Percentiles rank a stretch among this genome's conserved stretches.
These are phyloP conservation scores for Cucurbita maxima DNA, from an alignment of 306 rosid genomes.

Conservation along the genomic window DNA sequence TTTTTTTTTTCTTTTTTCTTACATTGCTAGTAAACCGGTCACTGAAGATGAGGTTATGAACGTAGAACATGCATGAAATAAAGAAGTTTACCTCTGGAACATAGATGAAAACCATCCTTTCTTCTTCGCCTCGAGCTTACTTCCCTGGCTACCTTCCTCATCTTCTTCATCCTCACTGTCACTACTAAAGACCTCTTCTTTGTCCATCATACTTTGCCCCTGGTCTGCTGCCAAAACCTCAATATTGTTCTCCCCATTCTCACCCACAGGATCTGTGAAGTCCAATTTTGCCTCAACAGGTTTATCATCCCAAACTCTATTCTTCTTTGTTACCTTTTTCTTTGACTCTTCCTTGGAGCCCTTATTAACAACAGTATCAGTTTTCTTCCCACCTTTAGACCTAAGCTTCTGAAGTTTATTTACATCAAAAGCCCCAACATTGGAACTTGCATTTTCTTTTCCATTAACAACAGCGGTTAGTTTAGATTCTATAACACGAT, in stretches of 20 bases:
- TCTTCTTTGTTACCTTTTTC: slow-evolving; percentile 60
- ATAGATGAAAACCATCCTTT: slow-evolving; percentile 96
- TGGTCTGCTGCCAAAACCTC: slow-evolving; percentile 70
- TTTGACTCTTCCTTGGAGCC: slow-evolving; percentile 60
- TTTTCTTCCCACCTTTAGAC: slow-evolving; percentile 61
- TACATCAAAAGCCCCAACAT: slow-evolving; percentile 93
- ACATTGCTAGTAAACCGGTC: neutral
- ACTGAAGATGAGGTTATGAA: slow-evolving; percentile 1
- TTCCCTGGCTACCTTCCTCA: slow-evolving; percentile 41
- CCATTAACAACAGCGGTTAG: slow-evolving; percentile 32
- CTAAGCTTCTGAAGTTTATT: slow-evolving; percentile 79
- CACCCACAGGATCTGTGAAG: slow-evolving; percentile 58
- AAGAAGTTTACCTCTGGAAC: slow-evolving; percentile 67
- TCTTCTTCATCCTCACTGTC: slow-evolving; percentile 81
- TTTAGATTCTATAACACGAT: slow-evolving; percentile 40
- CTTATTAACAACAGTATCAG: slow-evolving; percentile 39
- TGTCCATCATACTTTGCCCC: slow-evolving; percentile 98
- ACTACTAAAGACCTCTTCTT: slow-evolving; percentile 77
- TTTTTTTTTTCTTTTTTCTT: neutral
- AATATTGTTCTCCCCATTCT: slow-evolving; percentile 38
- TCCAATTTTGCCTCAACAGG: slow-evolving; percentile 58
- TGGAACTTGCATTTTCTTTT: slow-evolving; percentile 58
- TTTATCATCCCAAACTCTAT: slow-evolving; percentile 82
- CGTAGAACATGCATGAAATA: neutral
- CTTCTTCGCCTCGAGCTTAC: slow-evolving; percentile 70